Base-by-base conservation (phyloP, 2,329 filamentous ascomycete genomes). In the Cladophialophora yegresii region DNA sequence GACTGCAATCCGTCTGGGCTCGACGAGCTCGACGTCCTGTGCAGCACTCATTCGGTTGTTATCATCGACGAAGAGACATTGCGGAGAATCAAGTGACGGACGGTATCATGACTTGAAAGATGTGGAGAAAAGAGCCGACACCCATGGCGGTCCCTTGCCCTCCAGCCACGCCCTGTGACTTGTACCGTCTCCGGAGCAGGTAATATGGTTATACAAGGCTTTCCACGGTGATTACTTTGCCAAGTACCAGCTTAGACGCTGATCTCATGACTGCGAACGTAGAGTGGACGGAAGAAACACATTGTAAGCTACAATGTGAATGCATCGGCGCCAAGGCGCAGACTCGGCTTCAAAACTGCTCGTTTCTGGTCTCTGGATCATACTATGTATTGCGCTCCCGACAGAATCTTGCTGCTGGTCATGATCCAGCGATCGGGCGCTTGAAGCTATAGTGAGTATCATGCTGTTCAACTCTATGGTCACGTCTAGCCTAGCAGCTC, bases 21-120 rank as follows among this genome's bases (percentile, higher is more conserved):
- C 50, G 26, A 59, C 32, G 30, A 57, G 43, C 54, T 62, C 60
- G 2, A 51, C 16, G 16, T 32, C 40, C 54, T 57, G 47, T 13
- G 47, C 23, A 20, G 47, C 20, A 22, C 47, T 50, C 47, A 50
- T 50, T 28, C 12, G 4, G 47, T 50, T 12, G 47, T 26, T 16
- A 20, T 26, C 4, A 26, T 20, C 23, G 20, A 22, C 47, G 20
- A 8, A 50, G 20, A n/a, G 36, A 40, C 36, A n/a, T 7, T n/a
- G 13, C 1, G 36, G 4, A 40, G 7, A 16, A 13, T n/a, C 1
- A 13, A 40, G 13, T 40, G 36, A 2, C 36, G 16, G 16, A 5
- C 36, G 13, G 36, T 13, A 7, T n/a, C 36, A 40, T 40, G 36
- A 43, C 36, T 1, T 1, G 36, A 16, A 43, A n/a, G 6, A 43